Evolutionary conservation across 2,329 filamentous ascomycete species (phyloP).

Genomic region (Claviceps sp.): DNA sequence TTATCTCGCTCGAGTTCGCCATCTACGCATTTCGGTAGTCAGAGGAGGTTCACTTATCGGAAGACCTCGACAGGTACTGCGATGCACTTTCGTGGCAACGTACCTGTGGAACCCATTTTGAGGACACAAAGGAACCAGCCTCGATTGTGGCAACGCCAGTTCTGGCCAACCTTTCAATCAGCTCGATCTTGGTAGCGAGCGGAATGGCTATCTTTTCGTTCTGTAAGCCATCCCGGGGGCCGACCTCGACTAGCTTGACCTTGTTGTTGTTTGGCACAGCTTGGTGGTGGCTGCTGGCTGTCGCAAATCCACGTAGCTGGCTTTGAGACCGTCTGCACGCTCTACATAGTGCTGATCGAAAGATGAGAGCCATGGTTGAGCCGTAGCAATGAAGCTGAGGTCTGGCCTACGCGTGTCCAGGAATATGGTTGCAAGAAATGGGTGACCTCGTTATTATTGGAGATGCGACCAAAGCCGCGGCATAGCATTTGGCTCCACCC

Average conservation of each 20-base stretch:
- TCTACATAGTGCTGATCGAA: slow-evolving; percentile 24
- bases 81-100: slow-evolving; percentile 3
- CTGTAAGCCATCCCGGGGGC: slow-evolving; percentile 74
- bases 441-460: background rate
- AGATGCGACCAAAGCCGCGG: slow-evolving; percentile 9
- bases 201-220: slow-evolving; percentile 66
- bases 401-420: background rate
- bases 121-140: slow-evolving; percentile 68
- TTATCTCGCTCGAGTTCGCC: slow-evolving; percentile 64
- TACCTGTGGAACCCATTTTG: slow-evolving; percentile 76
- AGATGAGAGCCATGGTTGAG: slow-evolving; percentile 19
- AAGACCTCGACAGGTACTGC: background rate
- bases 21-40: slow-evolving; percentile 37
- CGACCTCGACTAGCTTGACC: slow-evolving; percentile 66
- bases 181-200: slow-evolving; percentile 59
- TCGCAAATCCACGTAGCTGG: slow-evolving; percentile 24
- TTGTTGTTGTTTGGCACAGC: slow-evolving; percentile 26
- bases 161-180: slow-evolving; percentile 54
- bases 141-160: slow-evolving; percentile 65
- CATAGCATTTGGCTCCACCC: slow-evolving; percentile 16
- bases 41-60: background rate
- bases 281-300: slow-evolving; percentile 18
- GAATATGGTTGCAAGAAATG: background rate
- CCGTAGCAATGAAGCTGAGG: background rate
- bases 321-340: slow-evolving; percentile 22